These are phyloP conservation scores for Salix dunnii DNA, from an alignment of 345 rosid species.

Conservation along the genomic window DNA sequence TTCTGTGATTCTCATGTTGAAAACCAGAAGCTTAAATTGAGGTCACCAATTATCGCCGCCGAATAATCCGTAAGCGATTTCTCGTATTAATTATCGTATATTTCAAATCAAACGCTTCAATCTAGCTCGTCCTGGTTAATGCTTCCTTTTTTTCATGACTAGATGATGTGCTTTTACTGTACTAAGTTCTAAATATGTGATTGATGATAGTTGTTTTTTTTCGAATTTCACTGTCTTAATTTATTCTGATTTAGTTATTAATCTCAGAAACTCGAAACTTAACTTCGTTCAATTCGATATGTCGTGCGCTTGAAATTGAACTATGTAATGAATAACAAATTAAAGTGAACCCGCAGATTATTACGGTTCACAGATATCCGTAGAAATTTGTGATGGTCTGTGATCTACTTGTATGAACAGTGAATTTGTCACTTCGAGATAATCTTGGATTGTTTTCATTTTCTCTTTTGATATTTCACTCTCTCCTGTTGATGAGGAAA, in stretches of 20 bases:
- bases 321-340: background rate
- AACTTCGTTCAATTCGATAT: background rate
- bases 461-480: background rate
- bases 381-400: background rate
- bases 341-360: background rate
- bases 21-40: background rate
- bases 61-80: background rate
- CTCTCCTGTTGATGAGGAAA: background rate
- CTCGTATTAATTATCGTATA: background rate
- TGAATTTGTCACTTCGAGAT: background rate
- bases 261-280: background rate
- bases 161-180: background rate
- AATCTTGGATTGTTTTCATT: background rate
- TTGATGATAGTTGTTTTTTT: background rate
- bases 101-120: background rate
- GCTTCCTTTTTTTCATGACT: background rate
- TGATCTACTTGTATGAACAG: background rate
- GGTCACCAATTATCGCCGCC: background rate
- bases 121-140: background rate
- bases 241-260: background rate
- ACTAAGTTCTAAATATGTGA: background rate
- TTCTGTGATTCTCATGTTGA: background rate
- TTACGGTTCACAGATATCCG: background rate
- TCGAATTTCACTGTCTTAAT: background rate
- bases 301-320: background rate